Base-by-base conservation (phyloP, 306 rosid genomes). In the Vachellia collinsii region DNA sequence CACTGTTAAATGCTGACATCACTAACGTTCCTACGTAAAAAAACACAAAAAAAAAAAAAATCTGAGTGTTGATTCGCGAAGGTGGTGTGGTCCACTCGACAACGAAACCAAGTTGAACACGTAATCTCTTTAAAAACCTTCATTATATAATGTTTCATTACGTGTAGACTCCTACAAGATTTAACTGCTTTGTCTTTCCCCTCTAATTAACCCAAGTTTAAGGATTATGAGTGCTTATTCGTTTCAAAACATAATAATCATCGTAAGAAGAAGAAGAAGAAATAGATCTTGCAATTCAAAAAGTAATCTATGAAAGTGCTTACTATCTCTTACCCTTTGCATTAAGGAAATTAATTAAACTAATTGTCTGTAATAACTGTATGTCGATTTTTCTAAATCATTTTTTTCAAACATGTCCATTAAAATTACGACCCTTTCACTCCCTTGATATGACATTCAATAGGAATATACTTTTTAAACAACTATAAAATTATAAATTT, bases 11-110 rank as follows among this genome's bases (percentile, higher is more conserved):
- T 71, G 72, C 81, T 84, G 94, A 87, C 90, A 87, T 86, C 89
- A 85, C 11, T 41, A 29, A 80, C 70, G 74, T 86, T 78, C 82
- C 81, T 51, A 72, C 71, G 51, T 84, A 54, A 19, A 53, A 54
- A 7, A 43, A 82, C 78, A 59, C 34, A 29, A 29, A 29, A 29
- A 29, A 29, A 29, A 29, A 29, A 29, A 29, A 69, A 80, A 62
- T 83, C 65, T 36, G n/a, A 83, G 70, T 36, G 41, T 59, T 78
- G 16, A 83, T 70, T 67, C 62, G 7, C 61, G 54, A 85, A 80
- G 65, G 53, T 86, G 82, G 82, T 88, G 86, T 87, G 85, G 86
- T 90, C 91, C 89, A 82, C 86, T 89, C 82, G 87, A 87, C 91
- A 87, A 67, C 73, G 79, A 92, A 87, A 87, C 81, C 66, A 70